Evolutionary conservation across 495 filamentous ascomycete genomes (phyloP).

Genomic region (Emericellopsis terricola): DNA sequence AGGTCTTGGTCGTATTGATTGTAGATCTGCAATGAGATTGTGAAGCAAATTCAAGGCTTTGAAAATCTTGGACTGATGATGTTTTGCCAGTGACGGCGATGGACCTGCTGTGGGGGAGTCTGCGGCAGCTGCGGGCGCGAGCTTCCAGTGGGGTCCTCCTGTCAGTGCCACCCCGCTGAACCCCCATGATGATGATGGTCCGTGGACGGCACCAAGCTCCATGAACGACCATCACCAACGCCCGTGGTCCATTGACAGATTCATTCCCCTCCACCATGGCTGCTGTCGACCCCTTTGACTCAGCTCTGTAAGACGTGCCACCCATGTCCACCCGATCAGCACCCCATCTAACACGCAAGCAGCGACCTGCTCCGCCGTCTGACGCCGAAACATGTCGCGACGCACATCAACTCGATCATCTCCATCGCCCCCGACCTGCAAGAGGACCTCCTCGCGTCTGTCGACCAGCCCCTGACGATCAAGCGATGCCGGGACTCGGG

Average conservation of each 20-base stretch:
- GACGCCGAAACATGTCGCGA: conserved; percentile 74
- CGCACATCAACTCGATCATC: conserved; percentile 74
- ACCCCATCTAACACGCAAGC: conserved; percentile 1
- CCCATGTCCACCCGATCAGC: no score
- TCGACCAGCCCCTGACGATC: conserved; percentile 84
- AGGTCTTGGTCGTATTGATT: no score
- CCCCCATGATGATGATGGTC: no score
- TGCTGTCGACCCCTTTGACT: conserved; percentile 49
- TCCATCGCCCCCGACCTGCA: conserved; percentile 74
- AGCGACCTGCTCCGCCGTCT: conserved; percentile 98
- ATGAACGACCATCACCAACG: not conserved
- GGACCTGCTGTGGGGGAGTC: no score
- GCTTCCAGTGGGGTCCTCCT: no score
- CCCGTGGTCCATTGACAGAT: not conserved
- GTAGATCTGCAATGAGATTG: no score
- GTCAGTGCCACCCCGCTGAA: no score
- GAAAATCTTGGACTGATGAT: no score
- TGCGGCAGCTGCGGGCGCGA: no score
- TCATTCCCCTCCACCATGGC: conserved; percentile 27
- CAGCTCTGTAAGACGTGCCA: conserved; percentile 59
- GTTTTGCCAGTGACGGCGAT: no score
- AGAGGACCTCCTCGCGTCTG: conserved; percentile 93
- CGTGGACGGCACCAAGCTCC: no score
- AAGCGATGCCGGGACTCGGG: conserved; percentile 73
- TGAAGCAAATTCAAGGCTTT: no score